A percentile compares a stretch with the other conserved stretches of the same genome.
These are phyloP conservation scores for Conoideocrella luteorostrata DNA, from an alignment of 2,329 filamentous ascomycete species.

Conservation along the genomic window DNA sequence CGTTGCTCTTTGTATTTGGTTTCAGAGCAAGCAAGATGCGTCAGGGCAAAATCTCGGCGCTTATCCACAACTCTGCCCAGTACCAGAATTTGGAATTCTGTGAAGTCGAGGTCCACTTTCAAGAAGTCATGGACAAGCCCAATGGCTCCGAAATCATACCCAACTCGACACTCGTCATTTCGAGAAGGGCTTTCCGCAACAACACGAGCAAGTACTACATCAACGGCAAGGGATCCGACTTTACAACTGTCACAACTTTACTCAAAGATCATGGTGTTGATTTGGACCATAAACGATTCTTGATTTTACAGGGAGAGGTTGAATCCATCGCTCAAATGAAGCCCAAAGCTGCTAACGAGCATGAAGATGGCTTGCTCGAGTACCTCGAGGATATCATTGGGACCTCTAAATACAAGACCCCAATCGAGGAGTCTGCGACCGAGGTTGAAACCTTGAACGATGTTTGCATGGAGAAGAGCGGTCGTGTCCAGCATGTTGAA, in stretches of 20 bases:
- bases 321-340: slow-evolving; percentile 99
- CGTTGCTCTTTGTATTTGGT: slow-evolving; percentile 95
- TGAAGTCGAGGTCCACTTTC: slow-evolving; percentile 94
- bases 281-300: slow-evolving; percentile 94
- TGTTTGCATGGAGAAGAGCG: slow-evolving; percentile 89
- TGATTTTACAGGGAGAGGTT: slow-evolving; percentile 95
- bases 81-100: slow-evolving; percentile 82
- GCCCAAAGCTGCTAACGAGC: slow-evolving; percentile 86
- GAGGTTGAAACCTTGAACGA: slow-evolving; percentile 93
- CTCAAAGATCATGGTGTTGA: slow-evolving; percentile 86
- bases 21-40: slow-evolving; percentile 99
- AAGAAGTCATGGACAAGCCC: slow-evolving; percentile 83
- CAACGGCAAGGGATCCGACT: slow-evolving; percentile 82
- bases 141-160: slow-evolving; percentile 73
- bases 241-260: slow-evolving; percentile 82
- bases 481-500: slow-evolving; percentile 92
- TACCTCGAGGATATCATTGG: slow-evolving; percentile 98
- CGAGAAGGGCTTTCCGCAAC: slow-evolving; percentile 91
- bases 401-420: slow-evolving; percentile 95
- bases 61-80: slow-evolving; percentile 94
- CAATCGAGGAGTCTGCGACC: slow-evolving; percentile 86
- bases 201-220: slow-evolving; percentile 99
- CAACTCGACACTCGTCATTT: slow-evolving; percentile 79
- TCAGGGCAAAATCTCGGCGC: slow-evolving; percentile 93
- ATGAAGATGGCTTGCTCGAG: slow-evolving; percentile 91